Evolutionary conservation across 805 yeast species (phyloP).

Genomic region (Wickerhamia fluorescens): DNA sequence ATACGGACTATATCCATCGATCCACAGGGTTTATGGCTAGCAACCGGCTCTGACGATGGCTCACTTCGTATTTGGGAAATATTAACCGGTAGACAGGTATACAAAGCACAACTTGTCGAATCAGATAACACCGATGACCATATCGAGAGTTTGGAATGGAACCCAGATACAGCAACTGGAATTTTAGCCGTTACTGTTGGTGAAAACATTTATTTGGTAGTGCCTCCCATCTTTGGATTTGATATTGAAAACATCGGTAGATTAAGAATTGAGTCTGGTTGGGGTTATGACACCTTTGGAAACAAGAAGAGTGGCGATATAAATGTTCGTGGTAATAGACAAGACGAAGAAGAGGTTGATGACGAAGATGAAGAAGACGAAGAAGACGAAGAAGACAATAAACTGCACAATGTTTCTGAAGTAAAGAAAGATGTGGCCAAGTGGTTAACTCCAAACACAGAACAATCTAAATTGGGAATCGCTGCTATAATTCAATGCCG

Average conservation of each 20-base stretch:
- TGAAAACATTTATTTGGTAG: slow-evolving; percentile 66
- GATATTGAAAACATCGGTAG: slow-evolving; percentile 78
- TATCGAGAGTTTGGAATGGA: slow-evolving; percentile 81
- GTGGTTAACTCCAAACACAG: slow-evolving; percentile 75
- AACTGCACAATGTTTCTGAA: slow-evolving; percentile 2
- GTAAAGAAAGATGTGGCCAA: slow-evolving; percentile 52
- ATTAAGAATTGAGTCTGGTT: slow-evolving; percentile 78
- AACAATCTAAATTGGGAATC: slow-evolving; percentile 57
- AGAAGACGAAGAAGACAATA: slow-evolving; percentile 10
- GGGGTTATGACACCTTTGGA: slow-evolving; percentile 74
- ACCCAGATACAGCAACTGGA: slow-evolving; percentile 71
- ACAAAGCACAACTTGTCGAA: slow-evolving; percentile 46
- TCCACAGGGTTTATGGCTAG: slow-evolving; percentile 89
- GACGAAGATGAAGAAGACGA: slow-evolving; percentile 26
- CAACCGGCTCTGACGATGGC: slow-evolving; percentile 98
- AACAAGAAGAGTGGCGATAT: slow-evolving; percentile 39
- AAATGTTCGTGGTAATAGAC: slow-evolving; percentile 32
- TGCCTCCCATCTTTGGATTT: slow-evolving; percentile 88
- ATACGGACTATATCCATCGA: slow-evolving; percentile 80
- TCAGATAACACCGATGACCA: slow-evolving; percentile 63
- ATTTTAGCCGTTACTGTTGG: slow-evolving; percentile 81
- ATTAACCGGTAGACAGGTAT: slow-evolving; percentile 89
- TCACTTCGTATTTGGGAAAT: slow-evolving; percentile 95
- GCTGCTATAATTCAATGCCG: slow-evolving; percentile 63
- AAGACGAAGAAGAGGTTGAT: too few species aligned